Conservation (phyloP, 2,329 filamentous ascomycete species). For the Aspergillus aculeatus region DNA sequence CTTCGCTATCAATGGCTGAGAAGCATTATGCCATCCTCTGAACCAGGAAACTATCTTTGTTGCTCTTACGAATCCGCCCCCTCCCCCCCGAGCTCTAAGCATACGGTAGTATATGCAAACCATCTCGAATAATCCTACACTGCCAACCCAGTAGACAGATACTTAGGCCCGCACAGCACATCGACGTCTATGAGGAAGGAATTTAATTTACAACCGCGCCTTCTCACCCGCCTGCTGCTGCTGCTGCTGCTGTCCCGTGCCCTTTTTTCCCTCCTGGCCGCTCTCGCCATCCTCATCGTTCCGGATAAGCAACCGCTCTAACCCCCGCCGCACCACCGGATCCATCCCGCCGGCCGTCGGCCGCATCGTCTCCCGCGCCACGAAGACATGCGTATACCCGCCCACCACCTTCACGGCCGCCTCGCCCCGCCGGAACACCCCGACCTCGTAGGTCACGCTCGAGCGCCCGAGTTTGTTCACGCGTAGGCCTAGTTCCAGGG, state of each 20-base stretch:
- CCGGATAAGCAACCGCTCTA: slow-evolving; percentile 51
- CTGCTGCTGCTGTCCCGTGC: neutral
- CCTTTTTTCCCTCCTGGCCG: neutral
- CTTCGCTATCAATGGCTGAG: neutral
- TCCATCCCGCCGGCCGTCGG: slow-evolving; percentile 61
- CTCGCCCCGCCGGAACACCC: slow-evolving; percentile 73
- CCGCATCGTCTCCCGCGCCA: slow-evolving; percentile 69
- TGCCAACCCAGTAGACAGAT: neutral
- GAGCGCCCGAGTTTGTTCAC: slow-evolving; percentile 82
- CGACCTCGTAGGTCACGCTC: slow-evolving; percentile 88
- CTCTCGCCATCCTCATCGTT: neutral
- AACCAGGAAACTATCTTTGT: too few relatives aligned
- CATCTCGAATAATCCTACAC: too few relatives aligned
- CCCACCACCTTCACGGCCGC: slow-evolving; percentile 79
- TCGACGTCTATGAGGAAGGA: neutral
- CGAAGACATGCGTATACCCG: slow-evolving; percentile 83
- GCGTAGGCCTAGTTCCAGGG: slow-evolving; percentile 76
- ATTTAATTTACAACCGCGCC: slow-evolving; percentile 27
- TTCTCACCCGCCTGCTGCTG: neutral
- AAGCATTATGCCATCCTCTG: too few relatives aligned
- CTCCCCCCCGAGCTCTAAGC: too few relatives aligned
- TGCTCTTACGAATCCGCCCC: too few relatives aligned
- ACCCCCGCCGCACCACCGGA: slow-evolving; percentile 46
- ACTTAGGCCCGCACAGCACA: neutral
- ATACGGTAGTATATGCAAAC: too few relatives aligned